Base-by-base conservation (phyloP, 345 rosid species). In the Trapa incisa region DNA sequence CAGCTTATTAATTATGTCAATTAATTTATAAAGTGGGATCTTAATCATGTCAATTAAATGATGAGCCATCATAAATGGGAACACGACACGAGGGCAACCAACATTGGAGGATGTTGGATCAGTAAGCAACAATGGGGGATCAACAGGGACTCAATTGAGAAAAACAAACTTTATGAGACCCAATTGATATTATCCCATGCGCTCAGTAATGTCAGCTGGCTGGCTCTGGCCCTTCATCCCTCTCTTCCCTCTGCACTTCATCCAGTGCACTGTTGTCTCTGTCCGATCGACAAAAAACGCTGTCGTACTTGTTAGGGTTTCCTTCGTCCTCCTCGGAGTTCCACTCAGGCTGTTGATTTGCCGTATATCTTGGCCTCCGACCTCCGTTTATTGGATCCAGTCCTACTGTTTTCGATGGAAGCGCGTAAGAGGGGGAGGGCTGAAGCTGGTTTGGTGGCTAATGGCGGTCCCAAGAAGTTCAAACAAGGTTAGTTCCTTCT, bases 391-490 rank as follows among this genome's bases (percentile, higher is more conserved):
- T 58, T 9, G 38, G 63, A 10, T 58, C 63, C 11, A 36, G 37
- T 11, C 10, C 29, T 2, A 0, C 61, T 7, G 61, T 57, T 57
- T 57, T 57, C 63, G 63, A 58, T 89, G 96, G 96, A 85, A 71
- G 65, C 68, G 43, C 86, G 93, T 64, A 91, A 91, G 79, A 83
- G 97, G 79, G 87, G 84, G 68, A 83, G 91, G 69, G 43, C 77
- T 53, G 89, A 84, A 47, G 78, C 79, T 75, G 81, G 85, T 53
- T 67, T 75, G 39, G 77, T 76, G 73, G 77, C 77, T 61, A 91
- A 89, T 83, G 96, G 97, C 48, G 88, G 88, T 65, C 37, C 73
- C 66, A 91, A 91, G 86, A 88, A 78, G 81, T 61, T 80, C 61
- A 89, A 77, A 79, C 87, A 80, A 69, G 83, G 84, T 81, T 29